phyloP scores from a whole-genome alignment of 2,329 filamentous ascomycete species.

The Aspergillus hortae region DNA sequence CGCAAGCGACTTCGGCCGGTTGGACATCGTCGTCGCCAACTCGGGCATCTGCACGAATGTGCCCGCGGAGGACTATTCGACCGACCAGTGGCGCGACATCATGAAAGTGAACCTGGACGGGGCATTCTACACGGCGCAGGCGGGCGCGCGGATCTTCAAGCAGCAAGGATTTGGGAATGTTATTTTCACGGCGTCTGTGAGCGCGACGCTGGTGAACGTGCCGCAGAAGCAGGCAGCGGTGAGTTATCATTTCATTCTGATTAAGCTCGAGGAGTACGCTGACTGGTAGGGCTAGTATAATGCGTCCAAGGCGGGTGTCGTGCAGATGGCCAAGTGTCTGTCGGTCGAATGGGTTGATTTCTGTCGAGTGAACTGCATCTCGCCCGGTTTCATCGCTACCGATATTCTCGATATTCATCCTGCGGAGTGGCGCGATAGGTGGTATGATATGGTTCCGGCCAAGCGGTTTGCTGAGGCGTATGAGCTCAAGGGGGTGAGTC shows the following conservation, averaged over 20 bases:
- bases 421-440: constrained; percentile 29
- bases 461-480: constrained; percentile 34
- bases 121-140: constrained; percentile 38
- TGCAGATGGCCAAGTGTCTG: constrained; percentile 38
- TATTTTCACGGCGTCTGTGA: constrained; percentile 39
- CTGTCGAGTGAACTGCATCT: constrained; percentile 39
- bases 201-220: constrained; percentile 37
- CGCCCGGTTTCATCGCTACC: constrained; percentile 40
- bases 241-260: background rate
- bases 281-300: constrained; percentile 26
- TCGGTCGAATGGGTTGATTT: constrained; percentile 40
- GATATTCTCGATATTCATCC: constrained; percentile 36
- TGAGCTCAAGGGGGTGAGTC: constrained; percentile 36
- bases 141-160: constrained; percentile 37
- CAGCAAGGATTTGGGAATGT: constrained; percentile 32
- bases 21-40: constrained; percentile 48
- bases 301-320: constrained; percentile 33
- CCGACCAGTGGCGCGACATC: constrained; percentile 40
- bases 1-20: constrained; percentile 38
- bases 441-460: constrained; percentile 39
- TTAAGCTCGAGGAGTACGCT: background rate
- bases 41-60: constrained; percentile 33
- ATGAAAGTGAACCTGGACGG: constrained; percentile 39
- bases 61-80: constrained; percentile 37
- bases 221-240: constrained; percentile 38